A percentile compares a stretch with the other conserved stretches of the same genome.
These are phyloP conservation scores for Malbranchea cinnamomea DNA, from an alignment of 2,329 filamentous ascomycete genomes.

Conservation along the genomic window DNA sequence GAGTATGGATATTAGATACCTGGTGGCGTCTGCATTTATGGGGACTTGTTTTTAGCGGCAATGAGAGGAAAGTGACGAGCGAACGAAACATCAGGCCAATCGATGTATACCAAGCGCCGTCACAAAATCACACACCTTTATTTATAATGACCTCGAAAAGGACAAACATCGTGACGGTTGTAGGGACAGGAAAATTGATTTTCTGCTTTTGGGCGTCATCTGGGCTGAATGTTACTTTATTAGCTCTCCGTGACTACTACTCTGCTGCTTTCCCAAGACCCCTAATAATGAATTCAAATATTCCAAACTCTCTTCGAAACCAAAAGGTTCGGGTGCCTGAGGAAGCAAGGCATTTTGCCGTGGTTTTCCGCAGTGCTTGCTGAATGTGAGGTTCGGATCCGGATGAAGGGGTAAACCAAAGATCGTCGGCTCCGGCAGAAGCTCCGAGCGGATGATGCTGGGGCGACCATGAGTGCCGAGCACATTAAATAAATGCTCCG, in stretches of 20 bases:
- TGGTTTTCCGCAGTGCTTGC: no score
- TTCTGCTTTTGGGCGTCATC: conserved; percentile 21
- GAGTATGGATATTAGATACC: conserved; percentile 71
- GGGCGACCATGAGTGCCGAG: no score
- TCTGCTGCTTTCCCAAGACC: conserved; percentile 27
- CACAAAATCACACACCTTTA: no score
- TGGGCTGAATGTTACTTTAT: conserved; percentile 27
- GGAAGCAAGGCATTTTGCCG: no score
- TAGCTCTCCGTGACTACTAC: conserved; percentile 22
- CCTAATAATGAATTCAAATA: no score
- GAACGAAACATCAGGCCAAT: conserved; percentile 27
- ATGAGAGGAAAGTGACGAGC: conserved; percentile 25
- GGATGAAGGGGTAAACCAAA: no score
- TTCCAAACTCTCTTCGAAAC: conserved; percentile 25
- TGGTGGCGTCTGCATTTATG: conserved; percentile 25
- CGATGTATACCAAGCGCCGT: conserved; percentile 17
- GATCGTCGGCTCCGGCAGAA: no score
- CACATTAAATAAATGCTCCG: no score
- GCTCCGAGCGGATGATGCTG: no score
- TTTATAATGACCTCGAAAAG: no score
- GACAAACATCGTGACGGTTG: conserved; percentile 10
- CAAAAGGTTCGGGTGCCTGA: no score
- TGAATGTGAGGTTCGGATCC: no score
- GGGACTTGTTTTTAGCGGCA: conserved; percentile 23
- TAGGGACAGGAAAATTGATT: conserved; percentile 13